A percentile compares a stretch with the other conserved stretches of the same genome.
Evolutionary conservation across 257 asterid genomes (phyloP).

Genomic region (Petrea volubilis): DNA sequence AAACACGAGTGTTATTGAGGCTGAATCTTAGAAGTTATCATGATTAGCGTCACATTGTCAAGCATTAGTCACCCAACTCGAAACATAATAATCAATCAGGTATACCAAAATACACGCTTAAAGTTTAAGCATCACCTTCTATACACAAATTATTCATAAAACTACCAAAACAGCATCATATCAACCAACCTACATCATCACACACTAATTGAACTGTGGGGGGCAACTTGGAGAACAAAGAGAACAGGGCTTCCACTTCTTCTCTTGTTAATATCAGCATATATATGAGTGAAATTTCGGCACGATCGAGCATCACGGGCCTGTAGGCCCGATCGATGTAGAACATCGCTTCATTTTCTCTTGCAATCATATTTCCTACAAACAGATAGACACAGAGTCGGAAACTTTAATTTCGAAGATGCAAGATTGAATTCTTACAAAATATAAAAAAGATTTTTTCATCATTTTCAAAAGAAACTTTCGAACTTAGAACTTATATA

Average conservation of each 20-base stretch:
- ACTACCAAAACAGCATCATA: constrained; percentile 1
- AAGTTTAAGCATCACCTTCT: constrained; percentile 23
- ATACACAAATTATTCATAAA: constrained; percentile 26
- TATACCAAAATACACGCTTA: constrained; percentile 15
- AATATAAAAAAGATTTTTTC: too few species aligned
- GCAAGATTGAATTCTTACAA: too few species aligned
- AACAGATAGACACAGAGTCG: too few species aligned
- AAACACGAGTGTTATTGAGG: too few species aligned
- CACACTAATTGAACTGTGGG: not conserved
- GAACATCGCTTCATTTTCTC: too few species aligned
- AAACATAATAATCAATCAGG: constrained; percentile 2
- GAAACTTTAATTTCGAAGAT: too few species aligned
- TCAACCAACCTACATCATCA: constrained; percentile 2
- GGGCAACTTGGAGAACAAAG: not conserved
- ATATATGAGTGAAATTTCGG: not conserved
- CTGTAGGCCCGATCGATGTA: too few species aligned
- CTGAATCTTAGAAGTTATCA: too few species aligned
- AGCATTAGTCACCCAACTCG: not conserved
- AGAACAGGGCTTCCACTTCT: not conserved
- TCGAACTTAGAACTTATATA: too few species aligned
- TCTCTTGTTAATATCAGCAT: not conserved
- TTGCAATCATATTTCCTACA: too few species aligned
- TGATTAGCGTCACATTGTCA: not conserved
- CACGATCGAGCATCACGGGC: too few species aligned
- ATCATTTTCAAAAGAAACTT: too few species aligned